Base-by-base conservation (phyloP, 1,284 basidiomycete genomes). In the Moesziomyces antarcticus region DNA sequence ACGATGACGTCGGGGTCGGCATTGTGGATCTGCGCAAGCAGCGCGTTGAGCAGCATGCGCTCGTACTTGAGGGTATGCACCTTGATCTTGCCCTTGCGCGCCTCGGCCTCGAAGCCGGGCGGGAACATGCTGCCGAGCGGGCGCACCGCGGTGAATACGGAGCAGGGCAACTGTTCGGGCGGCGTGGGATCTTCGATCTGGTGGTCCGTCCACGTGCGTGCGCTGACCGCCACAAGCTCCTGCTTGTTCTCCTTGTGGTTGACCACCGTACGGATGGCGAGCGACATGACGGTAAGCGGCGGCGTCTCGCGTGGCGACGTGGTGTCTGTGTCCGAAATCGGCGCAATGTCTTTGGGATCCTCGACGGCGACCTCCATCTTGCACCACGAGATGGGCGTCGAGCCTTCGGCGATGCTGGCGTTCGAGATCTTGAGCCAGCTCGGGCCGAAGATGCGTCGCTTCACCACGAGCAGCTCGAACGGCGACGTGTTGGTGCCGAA, bases 371-470 rank as follows among this genome's bases (percentile, higher is more conserved):
- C 91, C 86, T 99, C 96, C 25, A 97, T 86, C 86, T 97, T 96
- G 55, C 75, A 77, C 79, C 80, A 82, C 22, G 75, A 79, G 55
- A 80, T 60, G 20, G 78, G 73, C 27, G 76, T 67, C 46, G 75
- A 57, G 30, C 70, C 73, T 22, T 59, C 66, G 13, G 62, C 55
- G 93, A 95, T 20, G 92, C 78, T 90, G 90, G 21, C 93, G 85
- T 47, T 88, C 85, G 13, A 91, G 72, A 99, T 88, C 64, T 91
- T 89, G 51, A 99, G 87, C 97, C 96, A 99, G 84, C 97, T 99
- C 0, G 97, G 95, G 3, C 97, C 97, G 93, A 97, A 98, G 72
- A 99, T 97, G 85, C 94, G 94, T 40, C 94, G 90, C 85, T 98
- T 98, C 56, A 99, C 80, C 1, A 94, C 93, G n/a, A 99, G 89